A percentile compares a stretch with the other conserved stretches of the same genome.
phyloP scores from a whole-genome alignment of 371 early-diverging fungal genomes.

The Mortierella sp. region DNA sequence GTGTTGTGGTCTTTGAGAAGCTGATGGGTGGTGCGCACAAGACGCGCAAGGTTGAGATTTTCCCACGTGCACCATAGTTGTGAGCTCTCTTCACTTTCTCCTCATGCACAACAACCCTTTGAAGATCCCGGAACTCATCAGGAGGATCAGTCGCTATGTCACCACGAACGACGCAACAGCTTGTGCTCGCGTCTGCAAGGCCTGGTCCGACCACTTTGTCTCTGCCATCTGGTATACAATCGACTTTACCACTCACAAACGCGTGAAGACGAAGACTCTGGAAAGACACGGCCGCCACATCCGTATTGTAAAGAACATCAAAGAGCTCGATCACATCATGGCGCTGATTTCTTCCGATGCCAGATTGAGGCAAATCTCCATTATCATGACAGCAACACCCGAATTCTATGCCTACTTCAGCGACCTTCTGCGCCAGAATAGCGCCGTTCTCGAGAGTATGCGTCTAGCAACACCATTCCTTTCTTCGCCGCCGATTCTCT shows the following conservation, averaged over 20 bases:
- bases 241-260: conserved; percentile 1
- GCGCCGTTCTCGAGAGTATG: too few relatives aligned
- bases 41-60: too few relatives aligned
- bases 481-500: too few relatives aligned
- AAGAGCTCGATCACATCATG: background rate
- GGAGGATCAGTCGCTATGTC: background rate
- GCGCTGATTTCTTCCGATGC: background rate
- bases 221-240: background rate
- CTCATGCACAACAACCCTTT: background rate
- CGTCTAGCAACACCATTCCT: too few relatives aligned
- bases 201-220: background rate
- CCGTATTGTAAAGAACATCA: background rate
- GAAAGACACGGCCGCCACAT: background rate
- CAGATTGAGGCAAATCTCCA: background rate
- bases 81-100: too few relatives aligned
- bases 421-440: too few relatives aligned
- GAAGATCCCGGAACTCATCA: background rate
- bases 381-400: background rate
- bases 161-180: background rate
- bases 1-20: too few relatives aligned
- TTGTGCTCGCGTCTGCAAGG: conserved; percentile 2
- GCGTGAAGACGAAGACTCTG: background rate
- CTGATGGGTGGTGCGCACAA: too few relatives aligned
- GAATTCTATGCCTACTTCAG: too few relatives aligned
- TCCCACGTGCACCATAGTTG: too few relatives aligned